These are phyloP conservation scores for Monilinia laxa DNA, from an alignment of 2,329 filamentous ascomycete species.

Conservation along the genomic window DNA sequence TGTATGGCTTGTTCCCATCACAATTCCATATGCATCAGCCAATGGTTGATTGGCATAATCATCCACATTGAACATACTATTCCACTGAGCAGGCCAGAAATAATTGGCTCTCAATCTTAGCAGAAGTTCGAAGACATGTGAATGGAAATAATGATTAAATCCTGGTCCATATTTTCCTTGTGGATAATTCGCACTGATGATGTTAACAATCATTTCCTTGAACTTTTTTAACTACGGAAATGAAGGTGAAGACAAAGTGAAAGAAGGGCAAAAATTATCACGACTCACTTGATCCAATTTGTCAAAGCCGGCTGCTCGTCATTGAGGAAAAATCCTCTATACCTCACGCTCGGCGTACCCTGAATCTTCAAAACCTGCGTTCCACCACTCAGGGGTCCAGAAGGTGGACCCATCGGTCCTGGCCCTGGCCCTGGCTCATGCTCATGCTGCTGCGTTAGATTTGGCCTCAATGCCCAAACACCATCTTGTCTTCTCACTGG, in stretches of 20 bases:
- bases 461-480: constrained; percentile 47
- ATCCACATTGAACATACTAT: constrained; percentile 69
- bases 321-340: constrained; percentile 60
- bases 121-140: constrained; percentile 67
- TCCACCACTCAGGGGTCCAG: constrained; percentile 13
- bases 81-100: constrained; percentile 72
- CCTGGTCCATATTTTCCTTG: constrained; percentile 44
- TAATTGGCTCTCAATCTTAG: constrained; percentile 71
- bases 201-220: constrained; percentile 1
- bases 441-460: neutral
- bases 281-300: constrained; percentile 54
- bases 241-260: neutral
- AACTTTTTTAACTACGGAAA: neutral
- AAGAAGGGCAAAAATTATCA: neutral
- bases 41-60: constrained; percentile 66
- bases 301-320: constrained; percentile 62
- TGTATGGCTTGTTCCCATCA: constrained; percentile 69
- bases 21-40: constrained; percentile 71
- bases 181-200: constrained; percentile 46
- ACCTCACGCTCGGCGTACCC: constrained; percentile 54
- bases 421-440: too few species aligned
- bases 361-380: constrained; percentile 47
- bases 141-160: constrained; percentile 64
- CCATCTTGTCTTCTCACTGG: constrained; percentile 45
- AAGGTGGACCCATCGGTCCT: neutral